Conservation (phyloP, 352 stramenopile genomes). For the Globisporangium middletonii region DNA sequence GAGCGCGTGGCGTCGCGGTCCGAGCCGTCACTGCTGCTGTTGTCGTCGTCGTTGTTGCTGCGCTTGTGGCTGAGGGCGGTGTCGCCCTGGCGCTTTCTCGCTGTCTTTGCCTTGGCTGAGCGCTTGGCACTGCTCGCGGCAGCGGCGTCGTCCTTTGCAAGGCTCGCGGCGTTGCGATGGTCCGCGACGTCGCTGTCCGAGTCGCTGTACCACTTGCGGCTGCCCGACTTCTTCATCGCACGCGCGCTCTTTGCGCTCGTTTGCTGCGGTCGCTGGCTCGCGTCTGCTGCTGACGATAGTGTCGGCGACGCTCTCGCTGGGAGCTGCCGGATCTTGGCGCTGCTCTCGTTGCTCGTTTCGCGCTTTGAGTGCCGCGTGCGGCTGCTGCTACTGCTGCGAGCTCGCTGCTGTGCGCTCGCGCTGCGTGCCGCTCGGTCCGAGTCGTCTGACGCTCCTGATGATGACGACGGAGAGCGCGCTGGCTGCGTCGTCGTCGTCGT, state of each 20-base stretch:
- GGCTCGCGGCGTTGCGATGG: not conserved
- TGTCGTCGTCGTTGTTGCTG: slow-evolving; percentile 8
- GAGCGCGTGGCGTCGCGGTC: slow-evolving; percentile 24
- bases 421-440: not conserved
- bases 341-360: slow-evolving; percentile 3
- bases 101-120: slow-evolving; percentile 9
- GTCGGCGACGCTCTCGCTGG: slow-evolving; percentile 5
- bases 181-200: slow-evolving; percentile 34
- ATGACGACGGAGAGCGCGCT: not conserved
- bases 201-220: slow-evolving; percentile 49
- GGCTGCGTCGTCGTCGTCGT: slow-evolving; percentile 2
- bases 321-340: slow-evolving; percentile 15
- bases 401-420: not conserved
- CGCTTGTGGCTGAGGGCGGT: no score
- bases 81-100: not conserved
- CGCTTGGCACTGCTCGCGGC: not conserved
- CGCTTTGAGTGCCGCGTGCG: not conserved
- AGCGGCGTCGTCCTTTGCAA: no score
- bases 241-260: slow-evolving; percentile 8
- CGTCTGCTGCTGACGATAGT: slow-evolving; percentile 5
- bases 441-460: not conserved
- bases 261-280: slow-evolving; percentile 1
- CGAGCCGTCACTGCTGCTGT: slow-evolving; percentile 16
- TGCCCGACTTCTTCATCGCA: slow-evolving; percentile 19
- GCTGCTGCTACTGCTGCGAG: not conserved